These are phyloP conservation scores for Naganishia sp. DNA, from an alignment of 1,284 basidiomycete genomes.

Conservation along the genomic window DNA sequence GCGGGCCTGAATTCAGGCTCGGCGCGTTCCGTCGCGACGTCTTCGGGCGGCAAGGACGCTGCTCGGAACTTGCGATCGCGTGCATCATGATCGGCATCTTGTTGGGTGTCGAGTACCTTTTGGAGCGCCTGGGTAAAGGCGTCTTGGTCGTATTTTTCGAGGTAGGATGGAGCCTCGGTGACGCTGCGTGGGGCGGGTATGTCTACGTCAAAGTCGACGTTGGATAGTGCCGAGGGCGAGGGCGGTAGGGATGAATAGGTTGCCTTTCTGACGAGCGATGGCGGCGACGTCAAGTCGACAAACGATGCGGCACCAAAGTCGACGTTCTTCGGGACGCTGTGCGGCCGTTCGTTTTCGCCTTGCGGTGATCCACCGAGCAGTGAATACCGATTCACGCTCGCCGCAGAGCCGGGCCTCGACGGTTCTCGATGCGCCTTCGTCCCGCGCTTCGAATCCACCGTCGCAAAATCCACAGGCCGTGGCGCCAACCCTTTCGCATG, in stretches of 20 bases:
- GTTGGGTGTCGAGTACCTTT: slow-evolving; percentile 11
- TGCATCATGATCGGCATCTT: not conserved
- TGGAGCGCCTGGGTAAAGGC: slow-evolving; percentile 19
- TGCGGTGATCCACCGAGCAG: not conserved
- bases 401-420: not conserved
- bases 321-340: not conserved
- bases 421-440: not conserved
- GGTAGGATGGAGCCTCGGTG: slow-evolving; percentile 4
- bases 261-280: slow-evolving; percentile 17
- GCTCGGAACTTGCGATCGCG: not conserved
- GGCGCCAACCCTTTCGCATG: slow-evolving; percentile 21
- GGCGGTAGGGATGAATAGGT: slow-evolving; percentile 31
- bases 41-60: slow-evolving; percentile 15
- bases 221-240: slow-evolving; percentile 23
- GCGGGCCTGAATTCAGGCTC: not conserved
- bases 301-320: not conserved
- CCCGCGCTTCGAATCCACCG: not conserved
- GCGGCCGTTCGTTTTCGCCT: not conserved
- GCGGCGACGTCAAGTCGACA: not conserved
- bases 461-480: slow-evolving; percentile 13
- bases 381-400: slow-evolving; percentile 15
- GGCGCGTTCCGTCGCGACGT: not conserved
- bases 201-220: slow-evolving; percentile 9
- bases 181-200: not conserved
- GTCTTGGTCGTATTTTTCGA: slow-evolving; percentile 23